Base-by-base conservation (phyloP, 2,329 filamentous ascomycete species). In the Teratosphaeria epicoccoides region DNA sequence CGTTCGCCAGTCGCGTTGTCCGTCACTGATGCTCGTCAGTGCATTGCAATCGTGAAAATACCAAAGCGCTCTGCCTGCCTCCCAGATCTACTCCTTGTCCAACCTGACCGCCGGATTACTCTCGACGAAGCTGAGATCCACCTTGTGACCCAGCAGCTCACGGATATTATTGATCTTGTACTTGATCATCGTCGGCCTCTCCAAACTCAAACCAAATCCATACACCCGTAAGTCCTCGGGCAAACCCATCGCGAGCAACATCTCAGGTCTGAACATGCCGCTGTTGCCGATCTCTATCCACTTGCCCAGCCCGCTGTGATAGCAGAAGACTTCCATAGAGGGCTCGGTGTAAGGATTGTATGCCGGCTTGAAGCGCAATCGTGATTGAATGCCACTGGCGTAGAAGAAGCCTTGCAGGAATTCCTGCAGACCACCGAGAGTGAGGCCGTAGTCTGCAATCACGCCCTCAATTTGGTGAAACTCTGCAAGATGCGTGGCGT, bases 391-490 rank as follows among this genome's bases (percentile, higher is more conserved):
- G 59, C 93, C 91, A 85, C 97, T 95, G 77, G 95, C 95, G 57
- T 77, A 78, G 72, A 97, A 98, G 82, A 98, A 97, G 64, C 88
- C 83, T 64, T 91, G 85, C 79, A 97, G 90, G 75, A 97, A 88
- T 73, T 81, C 88, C 77, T 96, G 95, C 53, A 97, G 76, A 46
- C 90, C 93, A 60, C 93, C 93, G 17, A 97, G 80, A 0, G 91
- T 94, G 56, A 98, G 77, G 29, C 85, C 86, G 69, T 95, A 97
- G 72, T 98, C 93, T 24, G 93, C 93, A 72, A 98, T 97, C 48
- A 98, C 91, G 71, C 93, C 93, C 73, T 98, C 93, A 28, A 97
- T 88, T 69, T 98, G 93, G 73, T 98, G 93, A 78, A 98, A 98
- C 71, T 98, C 93, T 37, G 89, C 90, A 65, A 98, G 73, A 76